Conservation (phyloP, 2,329 filamentous ascomycete genomes). For the Pyrenophora teres region DNA sequence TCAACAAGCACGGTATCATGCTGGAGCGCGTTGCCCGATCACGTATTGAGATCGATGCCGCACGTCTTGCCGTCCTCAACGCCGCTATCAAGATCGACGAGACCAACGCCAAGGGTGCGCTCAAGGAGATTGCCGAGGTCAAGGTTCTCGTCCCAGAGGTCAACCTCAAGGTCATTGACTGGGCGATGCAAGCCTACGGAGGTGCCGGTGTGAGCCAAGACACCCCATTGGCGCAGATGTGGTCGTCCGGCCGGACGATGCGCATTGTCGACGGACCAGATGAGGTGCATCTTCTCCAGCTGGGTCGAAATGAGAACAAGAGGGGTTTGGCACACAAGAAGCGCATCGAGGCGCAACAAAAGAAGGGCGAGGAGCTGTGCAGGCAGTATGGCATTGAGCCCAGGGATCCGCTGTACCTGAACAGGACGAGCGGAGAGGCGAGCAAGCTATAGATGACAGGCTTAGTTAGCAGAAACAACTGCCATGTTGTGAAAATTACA, state of each 20-base stretch:
- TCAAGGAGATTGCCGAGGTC: slow-evolving; percentile 92
- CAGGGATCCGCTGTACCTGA: slow-evolving; percentile 50
- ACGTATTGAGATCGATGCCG: slow-evolving; percentile 90
- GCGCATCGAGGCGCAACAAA: slow-evolving; percentile 67
- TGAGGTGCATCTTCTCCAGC: slow-evolving; percentile 80
- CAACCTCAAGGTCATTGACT: slow-evolving; percentile 86
- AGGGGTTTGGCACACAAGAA: slow-evolving; percentile 64
- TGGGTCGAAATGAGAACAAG: slow-evolving; percentile 81
- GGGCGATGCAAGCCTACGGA: slow-evolving; percentile 90
- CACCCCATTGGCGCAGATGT: slow-evolving; percentile 80
- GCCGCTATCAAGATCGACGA: slow-evolving; percentile 94
- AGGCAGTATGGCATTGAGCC: slow-evolving; percentile 59
- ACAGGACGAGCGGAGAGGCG: slow-evolving; percentile 48
- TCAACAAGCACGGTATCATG: slow-evolving; percentile 90
- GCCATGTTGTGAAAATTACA: neutral
- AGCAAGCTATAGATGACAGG: slow-evolving; percentile 47
- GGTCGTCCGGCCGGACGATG: slow-evolving; percentile 79
- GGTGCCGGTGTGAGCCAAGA: slow-evolving; percentile 92
- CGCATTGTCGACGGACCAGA: slow-evolving; percentile 91
- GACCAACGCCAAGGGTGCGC: slow-evolving; percentile 81
- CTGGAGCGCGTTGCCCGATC: slow-evolving; percentile 93
- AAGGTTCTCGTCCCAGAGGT: slow-evolving; percentile 89
- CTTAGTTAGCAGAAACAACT: neutral
- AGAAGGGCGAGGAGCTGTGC: slow-evolving; percentile 69
- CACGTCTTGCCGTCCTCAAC: slow-evolving; percentile 87